A percentile compares a stretch with the other conserved stretches of the same genome.
Evolutionary conservation across 495 filamentous ascomycete species (phyloP).

Genomic region (Trypethelium eluteriae): DNA sequence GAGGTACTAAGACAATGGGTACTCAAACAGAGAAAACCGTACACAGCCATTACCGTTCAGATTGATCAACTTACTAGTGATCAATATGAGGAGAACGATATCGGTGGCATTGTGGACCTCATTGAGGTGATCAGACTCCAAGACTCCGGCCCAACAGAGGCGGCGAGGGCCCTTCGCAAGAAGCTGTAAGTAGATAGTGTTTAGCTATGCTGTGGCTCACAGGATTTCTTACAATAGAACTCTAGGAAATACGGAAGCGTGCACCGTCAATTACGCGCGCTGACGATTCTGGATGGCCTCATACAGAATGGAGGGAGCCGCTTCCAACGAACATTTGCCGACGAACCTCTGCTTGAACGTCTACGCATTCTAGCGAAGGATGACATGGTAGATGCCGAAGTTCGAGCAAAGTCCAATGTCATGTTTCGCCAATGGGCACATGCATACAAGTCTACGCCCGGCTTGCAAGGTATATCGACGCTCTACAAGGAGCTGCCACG

Average conservation of each 20-base stretch:
- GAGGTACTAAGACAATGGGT: constrained; percentile 11
- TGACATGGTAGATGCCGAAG: constrained; percentile 71
- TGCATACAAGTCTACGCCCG: constrained; percentile 71
- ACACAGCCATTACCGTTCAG: constrained; percentile 87
- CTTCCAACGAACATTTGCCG: constrained; percentile 80
- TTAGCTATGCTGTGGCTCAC: background rate
- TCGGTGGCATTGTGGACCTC: constrained; percentile 84
- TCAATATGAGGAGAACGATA: constrained; percentile 80
- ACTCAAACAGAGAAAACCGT: constrained; percentile 71
- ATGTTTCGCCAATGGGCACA: constrained; percentile 84
- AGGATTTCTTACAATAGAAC: constrained; percentile 18
- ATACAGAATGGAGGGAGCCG: constrained; percentile 89
- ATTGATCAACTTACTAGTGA: constrained; percentile 87
- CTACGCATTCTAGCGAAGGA: constrained; percentile 82
- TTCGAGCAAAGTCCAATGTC: constrained; percentile 75
- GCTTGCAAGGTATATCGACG: constrained; percentile 67
- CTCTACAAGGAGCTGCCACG: constrained; percentile 76
- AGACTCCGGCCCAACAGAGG: constrained; percentile 77
- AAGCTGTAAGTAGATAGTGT: constrained; percentile 59
- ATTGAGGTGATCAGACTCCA: constrained; percentile 91
- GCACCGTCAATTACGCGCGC: constrained; percentile 81
- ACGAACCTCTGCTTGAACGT: constrained; percentile 89
- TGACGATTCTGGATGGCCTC: constrained; percentile 84
- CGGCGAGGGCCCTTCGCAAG: constrained; percentile 87
- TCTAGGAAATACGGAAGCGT: constrained; percentile 84